phyloP scores from a whole-genome alignment of 441 rosid genomes.

The Brassica hybrid region DNA sequence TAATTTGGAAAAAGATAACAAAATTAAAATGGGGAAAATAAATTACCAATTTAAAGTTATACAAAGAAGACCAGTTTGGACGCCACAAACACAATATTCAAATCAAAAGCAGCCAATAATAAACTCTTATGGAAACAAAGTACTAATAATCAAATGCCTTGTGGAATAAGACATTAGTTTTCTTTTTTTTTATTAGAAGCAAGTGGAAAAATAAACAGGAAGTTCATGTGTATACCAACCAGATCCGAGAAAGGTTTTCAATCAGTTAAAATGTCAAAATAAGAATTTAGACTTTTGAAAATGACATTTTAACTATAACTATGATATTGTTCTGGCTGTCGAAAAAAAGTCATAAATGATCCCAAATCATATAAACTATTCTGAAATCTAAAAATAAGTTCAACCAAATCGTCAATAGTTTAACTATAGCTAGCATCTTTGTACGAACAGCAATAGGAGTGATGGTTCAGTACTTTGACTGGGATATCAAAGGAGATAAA shows the following conservation, averaged over 20 bases:
- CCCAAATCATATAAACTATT: no score
- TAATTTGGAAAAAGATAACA: no score
- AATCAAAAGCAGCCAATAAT: slow-evolving; percentile 17
- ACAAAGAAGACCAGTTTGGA: slow-evolving; percentile 32
- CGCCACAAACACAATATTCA: slow-evolving; percentile 18
- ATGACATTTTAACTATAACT: no score
- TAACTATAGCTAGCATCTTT: slow-evolving; percentile 24
- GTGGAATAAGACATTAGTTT: slow-evolving; percentile 17
- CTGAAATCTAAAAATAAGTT: no score
- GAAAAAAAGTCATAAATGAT: no score
- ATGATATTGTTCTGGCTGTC: no score
- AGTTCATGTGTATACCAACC: slow-evolving; percentile 21
- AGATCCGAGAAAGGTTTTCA: not conserved
- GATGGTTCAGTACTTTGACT: slow-evolving; percentile 45
- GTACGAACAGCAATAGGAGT: slow-evolving; percentile 20
- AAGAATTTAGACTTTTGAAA: no score
- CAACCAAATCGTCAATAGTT: no score
- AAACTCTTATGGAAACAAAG: not conserved
- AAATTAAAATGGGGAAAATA: not conserved
- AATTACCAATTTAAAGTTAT: slow-evolving; percentile 11
- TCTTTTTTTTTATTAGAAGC: slow-evolving; percentile 24
- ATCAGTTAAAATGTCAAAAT: no score
- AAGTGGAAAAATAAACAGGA: slow-evolving; percentile 13
- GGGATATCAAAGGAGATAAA: slow-evolving; percentile 31
- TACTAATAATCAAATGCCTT: slow-evolving; percentile 22